Evolutionary conservation across 2,329 filamentous ascomycete species (phyloP).

Genomic region (Thermothelomyces thermophilus): DNA sequence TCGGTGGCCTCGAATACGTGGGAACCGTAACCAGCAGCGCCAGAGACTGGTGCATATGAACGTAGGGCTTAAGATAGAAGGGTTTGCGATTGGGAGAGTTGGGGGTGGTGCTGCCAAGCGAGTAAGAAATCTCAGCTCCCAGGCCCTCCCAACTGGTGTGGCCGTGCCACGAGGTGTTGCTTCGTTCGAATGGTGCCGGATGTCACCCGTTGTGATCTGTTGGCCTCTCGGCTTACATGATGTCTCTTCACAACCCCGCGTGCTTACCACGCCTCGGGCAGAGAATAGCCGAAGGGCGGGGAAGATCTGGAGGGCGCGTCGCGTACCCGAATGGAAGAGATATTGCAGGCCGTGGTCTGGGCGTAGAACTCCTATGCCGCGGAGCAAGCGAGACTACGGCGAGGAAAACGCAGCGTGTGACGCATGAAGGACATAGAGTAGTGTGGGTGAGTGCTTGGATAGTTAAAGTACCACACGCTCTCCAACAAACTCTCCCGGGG

Average conservation of each 20-base stretch:
- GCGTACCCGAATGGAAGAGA: background rate
- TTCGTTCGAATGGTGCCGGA: background rate
- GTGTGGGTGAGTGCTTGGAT: background rate
- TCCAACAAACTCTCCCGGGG: background rate
- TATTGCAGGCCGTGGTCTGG: background rate
- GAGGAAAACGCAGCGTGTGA: too few species aligned
- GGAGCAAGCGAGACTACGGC: background rate
- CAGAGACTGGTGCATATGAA: slow-evolving; percentile 18
- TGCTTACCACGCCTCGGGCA: background rate
- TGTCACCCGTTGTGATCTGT: too few species aligned
- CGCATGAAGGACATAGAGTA: background rate
- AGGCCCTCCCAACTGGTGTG: background rate
- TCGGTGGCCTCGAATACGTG: background rate
- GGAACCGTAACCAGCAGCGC: background rate
- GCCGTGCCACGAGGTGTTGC: background rate
- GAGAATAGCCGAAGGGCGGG: background rate
- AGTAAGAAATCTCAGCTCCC: slow-evolving; percentile 5
- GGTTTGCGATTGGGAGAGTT: background rate
- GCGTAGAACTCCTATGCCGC: too few species aligned
- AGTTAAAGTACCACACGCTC: background rate
- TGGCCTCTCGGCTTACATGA: background rate
- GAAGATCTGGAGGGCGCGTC: background rate
- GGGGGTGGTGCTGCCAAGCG: slow-evolving; percentile 4
- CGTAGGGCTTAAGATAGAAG: too few species aligned
- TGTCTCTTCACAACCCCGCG: background rate